A percentile compares a stretch with the other conserved stretches of the same genome.
Evolutionary conservation across 2,329 filamentous ascomycete genomes (phyloP).

Genomic region (Colletotrichum sidae): DNA sequence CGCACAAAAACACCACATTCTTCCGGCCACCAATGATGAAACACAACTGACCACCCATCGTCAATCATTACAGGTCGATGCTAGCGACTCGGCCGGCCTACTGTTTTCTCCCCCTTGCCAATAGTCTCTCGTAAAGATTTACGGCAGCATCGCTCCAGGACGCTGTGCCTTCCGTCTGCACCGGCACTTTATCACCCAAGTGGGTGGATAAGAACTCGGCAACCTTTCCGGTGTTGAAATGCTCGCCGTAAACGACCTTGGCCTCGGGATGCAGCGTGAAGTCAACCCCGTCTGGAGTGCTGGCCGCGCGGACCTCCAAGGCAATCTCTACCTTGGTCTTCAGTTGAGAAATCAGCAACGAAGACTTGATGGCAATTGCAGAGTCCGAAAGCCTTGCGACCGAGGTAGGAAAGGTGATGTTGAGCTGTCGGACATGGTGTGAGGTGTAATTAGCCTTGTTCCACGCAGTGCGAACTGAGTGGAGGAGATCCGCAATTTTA

Average conservation of each 20-base stretch:
- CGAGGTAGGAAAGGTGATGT: conserved; percentile 72
- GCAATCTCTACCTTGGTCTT: conserved; percentile 76
- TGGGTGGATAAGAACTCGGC: conserved; percentile 74
- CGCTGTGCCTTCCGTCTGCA: conserved; percentile 47
- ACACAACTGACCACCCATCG: conserved; percentile 40
- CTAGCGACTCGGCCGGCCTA: conserved; percentile 12
- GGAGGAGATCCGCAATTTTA: conserved; percentile 67
- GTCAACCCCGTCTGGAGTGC: conserved; percentile 61
- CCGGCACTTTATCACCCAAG: conserved; percentile 52
- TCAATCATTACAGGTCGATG: conserved; percentile 42
- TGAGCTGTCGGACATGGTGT: conserved; percentile 70
- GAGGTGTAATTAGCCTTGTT: conserved; percentile 70
- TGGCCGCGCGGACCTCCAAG: conserved; percentile 65
- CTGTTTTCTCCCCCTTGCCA: conserved; percentile 66
- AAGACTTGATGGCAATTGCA: conserved; percentile 70
- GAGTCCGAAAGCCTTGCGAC: conserved; percentile 74
- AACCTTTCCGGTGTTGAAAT: conserved; percentile 81
- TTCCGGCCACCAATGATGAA: conserved; percentile 4
- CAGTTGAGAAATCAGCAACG: conserved; percentile 72
- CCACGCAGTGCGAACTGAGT: conserved; percentile 73
- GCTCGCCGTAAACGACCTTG: conserved; percentile 80
- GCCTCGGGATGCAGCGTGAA: conserved; percentile 67
- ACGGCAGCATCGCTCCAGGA: conserved; percentile 67
- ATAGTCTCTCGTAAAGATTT: conserved; percentile 66
- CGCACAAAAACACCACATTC: conserved; percentile 16